Evolutionary conservation across 768 basidiomycete genomes (phyloP).

Genomic region (Tubosaeta brunneosetosa): DNA sequence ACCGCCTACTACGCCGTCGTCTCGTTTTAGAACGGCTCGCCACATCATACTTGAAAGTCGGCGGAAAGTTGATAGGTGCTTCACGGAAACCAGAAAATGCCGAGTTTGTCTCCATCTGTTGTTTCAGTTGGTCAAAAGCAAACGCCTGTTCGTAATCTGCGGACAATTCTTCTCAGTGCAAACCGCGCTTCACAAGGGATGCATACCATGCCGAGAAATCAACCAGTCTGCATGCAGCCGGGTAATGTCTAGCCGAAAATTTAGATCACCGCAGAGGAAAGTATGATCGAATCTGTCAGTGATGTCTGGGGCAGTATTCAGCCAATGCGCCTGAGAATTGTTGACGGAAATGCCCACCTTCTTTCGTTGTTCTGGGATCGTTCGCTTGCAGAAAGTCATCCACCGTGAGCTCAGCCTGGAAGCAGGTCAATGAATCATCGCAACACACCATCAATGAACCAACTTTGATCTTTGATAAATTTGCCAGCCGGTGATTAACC

Average conservation of each 20-base stretch:
- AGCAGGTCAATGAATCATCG: conserved; percentile 2
- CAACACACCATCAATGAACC: neutral
- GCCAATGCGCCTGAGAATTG: conserved; percentile 1
- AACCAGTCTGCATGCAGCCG: conserved; percentile 94
- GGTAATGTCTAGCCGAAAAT: conserved; percentile 86
- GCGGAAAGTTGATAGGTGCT: conserved; percentile 77
- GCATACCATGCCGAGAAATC: conserved; percentile 68
- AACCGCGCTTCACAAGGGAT: neutral
- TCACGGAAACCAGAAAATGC: conserved; percentile 80
- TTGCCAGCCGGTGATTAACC: conserved; percentile 74
- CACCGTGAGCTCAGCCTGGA: conserved; percentile 66
- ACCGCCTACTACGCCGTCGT: conserved; percentile 34
- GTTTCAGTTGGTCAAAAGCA: conserved; percentile 83
- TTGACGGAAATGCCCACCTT: conserved; percentile 44
- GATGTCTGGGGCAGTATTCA: conserved; percentile 43
- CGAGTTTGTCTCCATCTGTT: conserved; percentile 63
- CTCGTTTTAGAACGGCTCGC: conserved; percentile 47
- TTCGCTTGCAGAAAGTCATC: conserved; percentile 67
- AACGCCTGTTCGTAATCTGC: conserved; percentile 81
- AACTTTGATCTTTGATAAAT: conserved; percentile 86
- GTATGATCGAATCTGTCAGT: conserved; percentile 87
- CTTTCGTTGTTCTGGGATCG: conserved; percentile 63
- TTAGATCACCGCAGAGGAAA: conserved; percentile 88
- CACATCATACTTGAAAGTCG: conserved; percentile 93
- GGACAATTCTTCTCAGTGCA: conserved; percentile 6